phyloP scores from a whole-genome alignment of 2,329 filamentous ascomycete genomes.

The Trichoderma breve region DNA sequence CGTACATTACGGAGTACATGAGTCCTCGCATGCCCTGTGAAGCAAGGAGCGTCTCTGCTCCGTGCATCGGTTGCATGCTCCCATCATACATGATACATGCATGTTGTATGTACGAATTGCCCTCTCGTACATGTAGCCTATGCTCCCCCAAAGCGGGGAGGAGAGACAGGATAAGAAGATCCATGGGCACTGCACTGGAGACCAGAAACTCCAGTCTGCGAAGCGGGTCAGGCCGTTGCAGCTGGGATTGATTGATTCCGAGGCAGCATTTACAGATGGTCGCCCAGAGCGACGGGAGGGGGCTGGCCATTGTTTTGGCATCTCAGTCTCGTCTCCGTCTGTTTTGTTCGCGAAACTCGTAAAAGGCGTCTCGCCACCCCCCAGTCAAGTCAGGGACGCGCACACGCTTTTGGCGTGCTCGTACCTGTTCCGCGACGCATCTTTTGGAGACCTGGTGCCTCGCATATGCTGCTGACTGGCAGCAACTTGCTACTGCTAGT shows the following conservation, averaged over 20 bases:
- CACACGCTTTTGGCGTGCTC: not conserved
- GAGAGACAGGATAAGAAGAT: not conserved
- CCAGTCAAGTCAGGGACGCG: not conserved
- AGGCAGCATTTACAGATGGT: not conserved
- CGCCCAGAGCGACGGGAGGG: constrained; percentile 7
- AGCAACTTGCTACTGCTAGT: not conserved
- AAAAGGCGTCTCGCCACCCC: not conserved
- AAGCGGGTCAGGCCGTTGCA: not conserved
- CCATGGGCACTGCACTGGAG: not conserved
- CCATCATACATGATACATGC: not conserved
- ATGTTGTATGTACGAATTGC: not conserved
- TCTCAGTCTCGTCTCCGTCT: not conserved
- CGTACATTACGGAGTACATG: constrained; percentile 16
- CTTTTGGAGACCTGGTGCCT: constrained; percentile 17
- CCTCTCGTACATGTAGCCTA: not conserved
- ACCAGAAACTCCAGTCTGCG: not conserved
- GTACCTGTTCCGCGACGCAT: constrained; percentile 12
- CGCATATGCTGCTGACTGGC: constrained; percentile 16
- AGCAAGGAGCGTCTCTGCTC: not conserved
- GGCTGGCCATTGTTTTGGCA: not conserved
- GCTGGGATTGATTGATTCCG: not conserved
- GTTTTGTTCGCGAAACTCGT: not conserved
- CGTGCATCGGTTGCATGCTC: not conserved
- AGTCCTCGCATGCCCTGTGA: constrained; percentile 2
- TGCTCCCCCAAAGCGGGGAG: not conserved